Percentiles rank a stretch among this genome's conserved stretches.
Evolutionary conservation across 2,329 filamentous ascomycete species (phyloP).

Genomic region (Leptographium galeiforme): DNA sequence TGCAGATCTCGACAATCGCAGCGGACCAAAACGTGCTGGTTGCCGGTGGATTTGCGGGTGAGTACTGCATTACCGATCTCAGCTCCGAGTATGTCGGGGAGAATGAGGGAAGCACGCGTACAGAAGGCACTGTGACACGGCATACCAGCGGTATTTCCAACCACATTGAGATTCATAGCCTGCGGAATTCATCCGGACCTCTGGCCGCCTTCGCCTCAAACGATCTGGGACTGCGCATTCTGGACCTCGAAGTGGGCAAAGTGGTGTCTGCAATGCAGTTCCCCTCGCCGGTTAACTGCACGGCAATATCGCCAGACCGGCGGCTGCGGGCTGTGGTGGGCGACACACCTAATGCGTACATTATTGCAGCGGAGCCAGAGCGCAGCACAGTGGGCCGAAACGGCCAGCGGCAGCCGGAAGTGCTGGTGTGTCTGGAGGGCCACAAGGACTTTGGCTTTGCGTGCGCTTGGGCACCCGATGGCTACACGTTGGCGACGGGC

Average conservation of each 20-base stretch:
- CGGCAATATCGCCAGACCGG: constrained; percentile 56
- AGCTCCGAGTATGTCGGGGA: constrained; percentile 19
- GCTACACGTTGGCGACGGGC: constrained; percentile 62
- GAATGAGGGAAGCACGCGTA: constrained; percentile 20
- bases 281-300: constrained; percentile 55
- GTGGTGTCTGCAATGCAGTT: constrained; percentile 42
- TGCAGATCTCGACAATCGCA: constrained; percentile 36
- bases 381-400: background rate
- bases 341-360: constrained; percentile 50
- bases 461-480: constrained; percentile 68
- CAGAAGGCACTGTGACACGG: constrained; percentile 33
- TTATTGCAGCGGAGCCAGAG: constrained; percentile 56
- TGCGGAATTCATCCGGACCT: constrained; percentile 37
- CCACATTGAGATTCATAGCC: constrained; percentile 44
- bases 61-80: constrained; percentile 36
- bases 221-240: constrained; percentile 41
- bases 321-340: constrained; percentile 62
- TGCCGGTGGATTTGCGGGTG: constrained; percentile 44
- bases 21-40: constrained; percentile 42
- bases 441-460: constrained; percentile 63
- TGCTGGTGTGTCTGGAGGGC: constrained; percentile 43
- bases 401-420: constrained; percentile 19
- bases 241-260: constrained; percentile 45
- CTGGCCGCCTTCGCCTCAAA: constrained; percentile 50
- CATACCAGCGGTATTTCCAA: constrained; percentile 47